Evolutionary conservation across 2,329 filamentous ascomycete genomes (phyloP).

Genomic region (Neurospora crassa): DNA sequence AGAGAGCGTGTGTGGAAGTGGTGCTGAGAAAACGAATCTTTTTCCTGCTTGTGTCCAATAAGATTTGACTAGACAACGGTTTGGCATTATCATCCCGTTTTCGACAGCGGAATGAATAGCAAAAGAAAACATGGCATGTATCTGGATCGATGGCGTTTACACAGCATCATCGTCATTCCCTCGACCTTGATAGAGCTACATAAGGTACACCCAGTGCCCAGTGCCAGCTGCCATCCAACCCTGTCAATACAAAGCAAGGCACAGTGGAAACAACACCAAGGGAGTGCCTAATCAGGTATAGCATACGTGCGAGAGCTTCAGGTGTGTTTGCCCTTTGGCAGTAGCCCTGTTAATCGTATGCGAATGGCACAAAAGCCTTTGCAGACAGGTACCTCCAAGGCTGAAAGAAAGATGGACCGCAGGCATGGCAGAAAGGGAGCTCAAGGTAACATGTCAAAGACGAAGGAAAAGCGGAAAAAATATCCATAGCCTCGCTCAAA

Average conservation of each 20-base stretch:
- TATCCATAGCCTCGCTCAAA: not conserved
- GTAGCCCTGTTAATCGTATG: not conserved
- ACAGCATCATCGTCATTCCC: not conserved
- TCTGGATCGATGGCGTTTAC: not conserved
- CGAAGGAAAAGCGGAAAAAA: not conserved
- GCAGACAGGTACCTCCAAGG: not conserved
- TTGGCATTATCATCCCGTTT: not conserved
- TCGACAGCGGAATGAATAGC: not conserved
- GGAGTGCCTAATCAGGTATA: not conserved
- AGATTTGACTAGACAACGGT: not conserved
- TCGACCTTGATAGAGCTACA: not conserved
- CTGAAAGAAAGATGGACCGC: not conserved
- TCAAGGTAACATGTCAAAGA: not conserved
- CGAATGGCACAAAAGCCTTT: not conserved
- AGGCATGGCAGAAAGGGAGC: not conserved
- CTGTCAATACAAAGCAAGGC: not conserved
- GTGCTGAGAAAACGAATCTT: not conserved
- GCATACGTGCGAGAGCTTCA: not conserved
- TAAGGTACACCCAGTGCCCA: not conserved
- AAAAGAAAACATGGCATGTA: not conserved
- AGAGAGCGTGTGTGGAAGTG: not conserved
- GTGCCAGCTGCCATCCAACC: not conserved
- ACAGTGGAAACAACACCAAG: not conserved
- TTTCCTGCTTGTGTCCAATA: not conserved
- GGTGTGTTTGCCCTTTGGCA: not conserved